phyloP scores from a whole-genome alignment of 2,329 filamentous ascomycete genomes.

The Fusarium palustre region DNA sequence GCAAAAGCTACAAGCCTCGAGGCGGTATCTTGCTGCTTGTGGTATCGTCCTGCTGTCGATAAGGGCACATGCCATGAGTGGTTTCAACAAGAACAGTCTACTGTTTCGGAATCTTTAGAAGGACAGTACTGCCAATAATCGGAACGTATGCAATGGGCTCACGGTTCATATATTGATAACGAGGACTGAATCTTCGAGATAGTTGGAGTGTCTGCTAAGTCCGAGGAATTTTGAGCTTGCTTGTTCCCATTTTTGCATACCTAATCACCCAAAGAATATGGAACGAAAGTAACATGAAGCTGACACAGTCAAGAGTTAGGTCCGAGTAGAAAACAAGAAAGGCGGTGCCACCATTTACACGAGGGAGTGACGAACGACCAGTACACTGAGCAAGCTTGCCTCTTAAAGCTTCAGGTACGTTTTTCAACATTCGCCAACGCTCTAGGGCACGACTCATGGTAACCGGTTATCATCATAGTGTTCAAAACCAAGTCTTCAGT shows the following conservation, averaged over 20 bases:
- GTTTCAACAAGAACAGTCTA: background rate
- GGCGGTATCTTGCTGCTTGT: background rate
- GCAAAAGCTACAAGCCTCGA: background rate
- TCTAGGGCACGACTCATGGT: background rate
- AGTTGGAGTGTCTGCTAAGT: background rate
- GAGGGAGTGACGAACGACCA: background rate
- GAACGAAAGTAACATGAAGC: slow-evolving; percentile 2
- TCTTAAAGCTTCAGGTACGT: slow-evolving; percentile 7
- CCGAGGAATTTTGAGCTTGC: background rate
- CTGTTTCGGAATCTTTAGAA: background rate
- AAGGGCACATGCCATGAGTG: background rate
- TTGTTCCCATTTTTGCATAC: background rate
- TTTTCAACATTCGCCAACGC: background rate
- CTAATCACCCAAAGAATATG: background rate
- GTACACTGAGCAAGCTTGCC: background rate
- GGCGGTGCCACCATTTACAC: background rate
- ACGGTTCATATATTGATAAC: background rate
- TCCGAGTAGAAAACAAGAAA: background rate
- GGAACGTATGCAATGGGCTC: background rate
- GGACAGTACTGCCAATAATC: background rate
- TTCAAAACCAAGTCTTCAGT: slow-evolving; percentile 2
- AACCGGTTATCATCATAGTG: background rate
- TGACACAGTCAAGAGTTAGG: slow-evolving; percentile 18
- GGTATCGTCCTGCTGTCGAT: background rate
- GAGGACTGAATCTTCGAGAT: background rate